These are phyloP conservation scores for Scheffersomyces segobiensis DNA, from an alignment of 1,139 yeast species.

Conservation along the genomic window DNA sequence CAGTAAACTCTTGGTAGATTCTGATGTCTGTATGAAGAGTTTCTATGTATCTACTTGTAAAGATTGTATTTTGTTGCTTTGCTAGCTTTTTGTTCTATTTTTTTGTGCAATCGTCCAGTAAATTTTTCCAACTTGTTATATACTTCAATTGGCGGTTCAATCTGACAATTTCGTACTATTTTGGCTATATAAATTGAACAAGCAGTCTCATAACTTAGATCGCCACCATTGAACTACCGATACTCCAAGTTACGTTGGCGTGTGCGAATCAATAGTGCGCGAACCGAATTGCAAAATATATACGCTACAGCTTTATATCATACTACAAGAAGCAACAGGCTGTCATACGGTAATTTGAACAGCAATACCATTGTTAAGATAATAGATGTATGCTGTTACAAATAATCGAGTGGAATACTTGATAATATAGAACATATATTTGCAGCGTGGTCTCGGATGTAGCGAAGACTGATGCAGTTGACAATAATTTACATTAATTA, in stretches of 20 bases:
- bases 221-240: not conserved
- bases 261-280: not conserved
- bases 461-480: too few relatives aligned
- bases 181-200: not conserved
- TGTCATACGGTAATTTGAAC: not conserved
- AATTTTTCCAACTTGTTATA: not conserved
- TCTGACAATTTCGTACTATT: not conserved
- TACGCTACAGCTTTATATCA: too few relatives aligned
- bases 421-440: not conserved
- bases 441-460: too few relatives aligned
- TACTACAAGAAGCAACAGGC: not conserved
- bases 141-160: not conserved
- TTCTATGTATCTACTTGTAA: not conserved
- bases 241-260: not conserved
- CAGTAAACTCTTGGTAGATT: not conserved
- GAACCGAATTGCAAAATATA: not conserved
- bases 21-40: not conserved
- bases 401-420: too few relatives aligned
- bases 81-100: not conserved
- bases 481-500: not conserved
- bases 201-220: not conserved
- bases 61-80: not conserved
- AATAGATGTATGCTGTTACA: too few relatives aligned
- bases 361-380: too few relatives aligned
- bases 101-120: not conserved